Conservation (phyloP, 345 rosid genomes). For the Populus ilicifolia region DNA sequence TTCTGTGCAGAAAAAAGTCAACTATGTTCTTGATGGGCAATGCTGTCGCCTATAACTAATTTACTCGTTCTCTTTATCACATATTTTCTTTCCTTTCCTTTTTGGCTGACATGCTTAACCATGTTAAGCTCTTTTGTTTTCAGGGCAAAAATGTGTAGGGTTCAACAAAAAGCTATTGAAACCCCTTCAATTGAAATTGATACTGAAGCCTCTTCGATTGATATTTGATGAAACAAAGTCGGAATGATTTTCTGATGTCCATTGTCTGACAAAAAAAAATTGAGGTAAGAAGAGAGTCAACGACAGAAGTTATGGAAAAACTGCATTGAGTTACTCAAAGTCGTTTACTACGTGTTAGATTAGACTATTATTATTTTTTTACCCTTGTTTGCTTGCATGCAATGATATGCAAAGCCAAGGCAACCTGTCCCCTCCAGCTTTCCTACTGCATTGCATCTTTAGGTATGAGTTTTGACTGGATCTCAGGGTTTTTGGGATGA, state of each 20-base stretch:
- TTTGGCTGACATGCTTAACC: neutral
- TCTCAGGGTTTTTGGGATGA: neutral
- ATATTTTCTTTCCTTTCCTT: too few species aligned
- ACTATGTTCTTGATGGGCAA: neutral
- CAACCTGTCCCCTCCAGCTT: neutral
- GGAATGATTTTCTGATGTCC: neutral
- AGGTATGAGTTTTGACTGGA: neutral
- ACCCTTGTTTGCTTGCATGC: neutral
- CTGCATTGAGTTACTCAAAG: neutral
- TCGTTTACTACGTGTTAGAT: neutral
- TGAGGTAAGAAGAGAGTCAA: constrained; percentile 4
- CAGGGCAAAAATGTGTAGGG: constrained; percentile 19
- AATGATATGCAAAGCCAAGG: neutral
- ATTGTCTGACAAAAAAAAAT: neutral
- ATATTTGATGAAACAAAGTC: neutral
- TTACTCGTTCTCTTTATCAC: neutral
- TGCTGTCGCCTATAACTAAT: neutral
- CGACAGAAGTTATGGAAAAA: neutral
- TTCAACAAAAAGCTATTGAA: constrained; percentile 1
- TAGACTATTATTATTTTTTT: neutral
- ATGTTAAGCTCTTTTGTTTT: neutral
- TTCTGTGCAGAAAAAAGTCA: neutral
- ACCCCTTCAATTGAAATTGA: neutral
- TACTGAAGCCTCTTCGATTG: neutral
- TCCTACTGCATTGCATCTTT: neutral